Base-by-base conservation (phyloP, 805 yeast genomes). In the Metschnikowia orientalis region DNA sequence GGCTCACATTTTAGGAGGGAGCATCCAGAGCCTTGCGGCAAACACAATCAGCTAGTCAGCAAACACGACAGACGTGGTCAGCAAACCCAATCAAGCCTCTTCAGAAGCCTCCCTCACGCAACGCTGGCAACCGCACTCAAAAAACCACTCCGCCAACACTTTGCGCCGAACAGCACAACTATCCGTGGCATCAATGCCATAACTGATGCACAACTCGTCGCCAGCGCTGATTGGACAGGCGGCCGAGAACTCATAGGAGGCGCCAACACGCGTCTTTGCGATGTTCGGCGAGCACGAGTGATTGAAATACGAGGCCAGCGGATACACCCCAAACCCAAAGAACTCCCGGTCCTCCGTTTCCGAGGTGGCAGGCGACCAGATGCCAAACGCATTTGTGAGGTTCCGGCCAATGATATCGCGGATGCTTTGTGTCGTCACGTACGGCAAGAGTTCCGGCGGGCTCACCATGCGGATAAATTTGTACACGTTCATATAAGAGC, bases 301-400 rank as follows among this genome's bases (percentile, higher is more conserved):
- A 47, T 79, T 79, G 64, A 79, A 79, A 44, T 62, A 79, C 3
- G 86, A 79, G 0, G 80, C 84, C 18, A 71, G 67, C 1, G 85
- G 82, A 37, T 65, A 74, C 3, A 79, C 65, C 23, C 73, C 68
- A 41, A 75, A 75, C 0, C 87, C 87, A 31, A 77, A 61, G 42
- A 71, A 77, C 37, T 75, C 81, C 19, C 53, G 51, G 23, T 67
- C 69, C 38, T 74, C 81, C 2, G 60, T 60, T 3, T 51, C 56
- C 5, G 44, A 54, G 2, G 57, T 37, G 8, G 42, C 37, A 7
- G 51, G 53, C 30, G 79, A 75, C 82, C 85, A 77, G 14, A 78
- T 75, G 1, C 86, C 86, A 53, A 79, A 79, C 1, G 85, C 79
- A 48, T 79, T 79, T 10, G 81, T 79, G 30, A 77, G 70, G 42